These are phyloP conservation scores for Saccharomyces hybrid DNA, from an alignment of 1,139 yeast species.

Conservation along the genomic window DNA sequence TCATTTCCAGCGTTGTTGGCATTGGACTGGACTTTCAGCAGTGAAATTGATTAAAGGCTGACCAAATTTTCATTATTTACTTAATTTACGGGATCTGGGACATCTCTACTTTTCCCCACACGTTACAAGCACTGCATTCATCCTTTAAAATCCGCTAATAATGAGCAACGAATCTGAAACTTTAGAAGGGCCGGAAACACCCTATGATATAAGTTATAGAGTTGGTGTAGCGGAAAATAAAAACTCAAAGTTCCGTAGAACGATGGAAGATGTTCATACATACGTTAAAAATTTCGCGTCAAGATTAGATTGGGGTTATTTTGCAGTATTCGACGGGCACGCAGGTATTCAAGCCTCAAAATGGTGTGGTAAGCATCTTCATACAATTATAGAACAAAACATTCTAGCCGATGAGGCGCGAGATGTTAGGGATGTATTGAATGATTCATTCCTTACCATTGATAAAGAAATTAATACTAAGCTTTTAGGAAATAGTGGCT, in stretches of 20 bases:
- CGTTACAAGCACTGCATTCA: not conserved
- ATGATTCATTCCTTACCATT: slow-evolving; percentile 60
- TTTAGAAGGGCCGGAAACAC: not conserved
- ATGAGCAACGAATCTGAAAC: not conserved
- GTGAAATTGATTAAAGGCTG: too few species aligned
- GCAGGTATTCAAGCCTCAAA: slow-evolving; percentile 92
- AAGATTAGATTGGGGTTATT: slow-evolving; percentile 85
- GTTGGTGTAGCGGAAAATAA: slow-evolving; percentile 93
- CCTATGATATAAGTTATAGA: slow-evolving; percentile 49
- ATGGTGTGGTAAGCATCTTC: slow-evolving; percentile 90
- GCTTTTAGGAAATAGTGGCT: slow-evolving; percentile 66
- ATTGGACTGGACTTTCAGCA: not conserved
- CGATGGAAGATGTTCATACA: slow-evolving; percentile 97
- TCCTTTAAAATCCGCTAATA: not conserved
- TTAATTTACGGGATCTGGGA: not conserved
- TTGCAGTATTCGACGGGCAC: slow-evolving; percentile 96
- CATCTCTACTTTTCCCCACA: not conserved
- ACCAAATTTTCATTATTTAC: not conserved
- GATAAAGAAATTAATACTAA: slow-evolving; percentile 57
- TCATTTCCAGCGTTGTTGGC: not conserved
- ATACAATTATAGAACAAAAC: slow-evolving; percentile 36
- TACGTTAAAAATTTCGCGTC: slow-evolving; percentile 90
- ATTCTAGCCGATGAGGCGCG: slow-evolving; percentile 32
- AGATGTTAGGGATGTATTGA: slow-evolving; percentile 51
- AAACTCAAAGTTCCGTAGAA: slow-evolving; percentile 69